Evolutionary conservation across 2,329 filamentous ascomycete genomes (phyloP), one percentile per base, ranked within the genome.

Genomic region (Mycosphaerella arachidis): DNA sequence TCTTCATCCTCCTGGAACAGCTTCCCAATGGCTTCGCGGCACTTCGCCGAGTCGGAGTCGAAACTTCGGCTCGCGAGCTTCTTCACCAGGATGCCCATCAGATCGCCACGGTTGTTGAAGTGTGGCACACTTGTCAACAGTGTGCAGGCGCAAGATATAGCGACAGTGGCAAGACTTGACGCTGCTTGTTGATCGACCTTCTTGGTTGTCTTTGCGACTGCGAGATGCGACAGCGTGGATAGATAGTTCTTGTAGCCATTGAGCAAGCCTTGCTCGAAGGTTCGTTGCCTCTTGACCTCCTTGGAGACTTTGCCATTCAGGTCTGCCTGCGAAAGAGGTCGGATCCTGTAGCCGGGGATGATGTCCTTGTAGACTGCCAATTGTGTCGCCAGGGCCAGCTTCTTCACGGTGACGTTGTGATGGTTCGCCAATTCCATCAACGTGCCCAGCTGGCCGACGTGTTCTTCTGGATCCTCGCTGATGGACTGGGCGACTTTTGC

Each of bases 281-380:
- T 81, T 57, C 92, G 85, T 63, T 96, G 77, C 67, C 86, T 88
- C 71, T 89, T 86, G 35, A 97, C 91, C 30, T 97, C 94, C 73
- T 96, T 97, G 5, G 92, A 96, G 1, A 97, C 78, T 74, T 95
- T 95, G 64, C 87, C 87, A 59, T 84, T 83, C 71, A 88, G 82
- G 48, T 88, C 86, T 33, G 91, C 88, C 61, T 95, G 91, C 0
- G 83, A 81, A 4, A 91, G 79, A 1, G 91, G 89, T 18, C 94
- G 87, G 78, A 99, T 97, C 62, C 94, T 84, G 74, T 99, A 99
- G 24, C 94, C 94, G 0, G 94, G 94, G 60, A 99, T 97, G 51
- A 97, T 84, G 75, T 97, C 94, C 74, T 93, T 96, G 81, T 93
- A 99, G 12, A 97, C 86, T 0, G 92, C 85, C 73, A 94, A 83